Evolutionary conservation across 768 basidiomycete genomes (phyloP).

Genomic region (Kwoniella europaea): DNA sequence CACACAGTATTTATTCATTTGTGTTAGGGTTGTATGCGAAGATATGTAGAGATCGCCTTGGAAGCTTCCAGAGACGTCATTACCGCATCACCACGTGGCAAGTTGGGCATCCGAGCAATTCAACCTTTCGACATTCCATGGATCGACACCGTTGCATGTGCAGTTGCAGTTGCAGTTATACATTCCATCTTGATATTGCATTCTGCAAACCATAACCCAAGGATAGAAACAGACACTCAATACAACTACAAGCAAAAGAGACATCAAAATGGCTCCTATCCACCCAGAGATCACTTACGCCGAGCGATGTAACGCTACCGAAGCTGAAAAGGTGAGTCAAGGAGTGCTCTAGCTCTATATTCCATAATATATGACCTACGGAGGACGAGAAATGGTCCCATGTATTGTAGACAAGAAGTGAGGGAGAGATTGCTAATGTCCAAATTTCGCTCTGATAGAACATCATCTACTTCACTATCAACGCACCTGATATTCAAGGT

Average conservation of each 20-base stretch:
- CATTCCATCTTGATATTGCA: constrained; percentile 6
- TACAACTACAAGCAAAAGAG: constrained; percentile 2
- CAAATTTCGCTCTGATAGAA: constrained; percentile 65
- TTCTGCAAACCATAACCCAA: too few relatives aligned
- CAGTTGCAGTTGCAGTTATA: too few relatives aligned
- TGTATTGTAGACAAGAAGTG: too few relatives aligned
- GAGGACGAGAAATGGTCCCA: too few relatives aligned
- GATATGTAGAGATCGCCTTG: neutral
- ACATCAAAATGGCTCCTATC: constrained; percentile 41
- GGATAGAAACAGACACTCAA: too few relatives aligned
- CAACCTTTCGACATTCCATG: neutral
- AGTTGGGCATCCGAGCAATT: neutral
- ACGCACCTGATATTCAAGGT: constrained; percentile 53
- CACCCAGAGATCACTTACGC: constrained; percentile 96
- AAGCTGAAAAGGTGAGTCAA: constrained; percentile 68
- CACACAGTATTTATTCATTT: too few relatives aligned
- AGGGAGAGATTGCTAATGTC: too few relatives aligned
- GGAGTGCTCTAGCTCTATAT: too few relatives aligned
- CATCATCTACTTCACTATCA: constrained; percentile 74
- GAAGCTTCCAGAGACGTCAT: constrained; percentile 27
- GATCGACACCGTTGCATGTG: too few relatives aligned
- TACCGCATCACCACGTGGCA: constrained; percentile 12
- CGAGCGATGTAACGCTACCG: constrained; percentile 76
- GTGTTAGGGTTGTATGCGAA: neutral
- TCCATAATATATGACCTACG: too few relatives aligned